A percentile compares a stretch with the other conserved stretches of the same genome.
Conservation (phyloP, 164 flowering plant genomes). For the Akebia trifoliata region DNA sequence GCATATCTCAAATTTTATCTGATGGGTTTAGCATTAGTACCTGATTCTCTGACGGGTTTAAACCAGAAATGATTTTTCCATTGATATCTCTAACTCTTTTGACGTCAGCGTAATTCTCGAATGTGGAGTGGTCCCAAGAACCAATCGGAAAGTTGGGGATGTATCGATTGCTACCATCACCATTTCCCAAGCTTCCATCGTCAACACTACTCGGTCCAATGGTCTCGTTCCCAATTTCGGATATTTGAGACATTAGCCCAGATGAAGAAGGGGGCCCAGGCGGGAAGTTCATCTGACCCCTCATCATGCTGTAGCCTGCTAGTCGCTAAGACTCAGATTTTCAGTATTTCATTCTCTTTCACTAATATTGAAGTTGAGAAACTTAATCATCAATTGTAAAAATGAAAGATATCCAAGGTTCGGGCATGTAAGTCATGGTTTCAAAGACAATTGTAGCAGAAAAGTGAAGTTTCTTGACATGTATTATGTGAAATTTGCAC, state of each 20-base stretch:
- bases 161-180: constrained; percentile 20
- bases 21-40: too few species aligned
- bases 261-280: constrained; percentile 39
- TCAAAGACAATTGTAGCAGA: too few species aligned
- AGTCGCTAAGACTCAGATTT: constrained; percentile 5
- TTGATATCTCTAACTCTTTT: constrained; percentile 39
- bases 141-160: constrained; percentile 39
- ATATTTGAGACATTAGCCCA: constrained; percentile 41
- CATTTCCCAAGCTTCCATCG: constrained; percentile 29
- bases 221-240: constrained; percentile 41
- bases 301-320: constrained; percentile 54
- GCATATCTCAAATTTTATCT: too few species aligned
- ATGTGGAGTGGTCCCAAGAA: constrained; percentile 61
- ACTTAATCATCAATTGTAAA: too few species aligned
- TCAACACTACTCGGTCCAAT: constrained; percentile 27
- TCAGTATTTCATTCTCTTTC: background rate
- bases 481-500: too few species aligned
- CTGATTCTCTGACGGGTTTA: constrained; percentile 38
- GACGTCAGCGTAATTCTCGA: constrained; percentile 31
- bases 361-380: background rate
- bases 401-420: too few species aligned
- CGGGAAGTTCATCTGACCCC: constrained; percentile 33
- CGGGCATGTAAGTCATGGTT: too few species aligned
- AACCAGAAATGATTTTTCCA: constrained; percentile 27
- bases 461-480: too few species aligned